Evolutionary conservation across 495 filamentous ascomycete genomes (phyloP).

Genomic region (Extremus antarcticus): DNA sequence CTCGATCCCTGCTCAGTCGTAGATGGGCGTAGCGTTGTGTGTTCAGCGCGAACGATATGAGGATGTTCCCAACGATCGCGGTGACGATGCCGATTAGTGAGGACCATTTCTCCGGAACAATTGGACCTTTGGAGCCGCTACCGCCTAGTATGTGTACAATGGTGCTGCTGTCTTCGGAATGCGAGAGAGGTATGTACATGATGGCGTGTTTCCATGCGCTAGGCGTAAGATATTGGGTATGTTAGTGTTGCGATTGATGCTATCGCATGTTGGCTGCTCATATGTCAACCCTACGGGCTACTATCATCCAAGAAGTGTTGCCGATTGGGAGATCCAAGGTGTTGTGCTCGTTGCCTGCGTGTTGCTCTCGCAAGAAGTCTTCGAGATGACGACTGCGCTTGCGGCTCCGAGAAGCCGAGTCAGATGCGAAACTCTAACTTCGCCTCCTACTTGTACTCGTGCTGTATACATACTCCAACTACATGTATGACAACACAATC

Average conservation of each 20-base stretch:
- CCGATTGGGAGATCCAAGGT: no score
- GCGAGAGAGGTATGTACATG: constrained; percentile 1
- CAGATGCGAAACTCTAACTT: no score
- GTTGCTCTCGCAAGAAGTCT: no score
- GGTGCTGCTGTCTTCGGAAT: not conserved
- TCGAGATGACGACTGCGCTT: no score
- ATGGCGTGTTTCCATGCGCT: not conserved
- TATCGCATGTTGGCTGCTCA: not conserved
- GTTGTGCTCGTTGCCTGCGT: no score
- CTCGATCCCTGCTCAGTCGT: constrained; percentile 48
- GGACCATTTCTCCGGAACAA: constrained; percentile 32
- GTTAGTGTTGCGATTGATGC: not conserved
- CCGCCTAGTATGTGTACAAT: not conserved
- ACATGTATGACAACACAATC: no score
- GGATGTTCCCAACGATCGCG: constrained; percentile 78
- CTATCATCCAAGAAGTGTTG: no score
- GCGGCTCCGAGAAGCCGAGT: no score
- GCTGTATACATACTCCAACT: no score
- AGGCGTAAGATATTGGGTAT: no score
- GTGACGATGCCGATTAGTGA: constrained; percentile 89
- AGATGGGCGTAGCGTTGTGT: constrained; percentile 94
- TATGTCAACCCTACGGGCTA: no score
- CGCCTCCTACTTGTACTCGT: no score
- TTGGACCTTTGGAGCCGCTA: not conserved
- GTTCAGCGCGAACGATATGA: constrained; percentile 92